Conservation (phyloP, 2,329 filamentous ascomycete species). For the Beauveria medogensis region DNA sequence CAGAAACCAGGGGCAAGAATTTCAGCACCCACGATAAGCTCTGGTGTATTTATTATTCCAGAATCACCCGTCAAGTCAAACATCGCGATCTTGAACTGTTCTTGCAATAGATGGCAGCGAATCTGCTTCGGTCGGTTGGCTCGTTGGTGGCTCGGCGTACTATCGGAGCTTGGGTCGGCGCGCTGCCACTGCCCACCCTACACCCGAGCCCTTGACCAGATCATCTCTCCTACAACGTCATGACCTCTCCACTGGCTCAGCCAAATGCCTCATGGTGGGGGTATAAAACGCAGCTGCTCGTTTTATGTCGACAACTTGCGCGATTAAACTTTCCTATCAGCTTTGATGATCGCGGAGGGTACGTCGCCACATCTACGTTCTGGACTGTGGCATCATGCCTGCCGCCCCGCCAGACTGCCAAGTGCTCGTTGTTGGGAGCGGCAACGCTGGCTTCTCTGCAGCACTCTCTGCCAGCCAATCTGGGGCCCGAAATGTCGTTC, state of each 20-base stretch:
- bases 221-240: not conserved
- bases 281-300: not conserved
- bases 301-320: not conserved
- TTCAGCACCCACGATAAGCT: not conserved
- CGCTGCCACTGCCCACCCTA: not conserved
- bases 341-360: not conserved
- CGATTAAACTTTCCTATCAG: not conserved
- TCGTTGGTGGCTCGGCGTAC: not conserved
- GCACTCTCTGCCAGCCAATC: slow-evolving; percentile 47
- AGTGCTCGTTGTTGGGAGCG: slow-evolving; percentile 50
- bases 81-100: not conserved
- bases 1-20: not conserved
- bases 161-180: slow-evolving; percentile 1
- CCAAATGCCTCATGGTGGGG: not conserved
- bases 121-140: not conserved
- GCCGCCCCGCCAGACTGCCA: slow-evolving; percentile 16
- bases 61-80: not conserved
- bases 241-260: not conserved
- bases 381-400: not conserved
- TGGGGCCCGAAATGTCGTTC: slow-evolving; percentile 36
- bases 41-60: not conserved
- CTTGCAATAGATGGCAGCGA: not conserved
- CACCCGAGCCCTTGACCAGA: not conserved
- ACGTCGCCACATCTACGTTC: not conserved
- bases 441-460: slow-evolving; percentile 56